Evolutionary conservation across 176 grass and related monocot species (phyloP).

Genomic region (Zoysia pacifica): DNA sequence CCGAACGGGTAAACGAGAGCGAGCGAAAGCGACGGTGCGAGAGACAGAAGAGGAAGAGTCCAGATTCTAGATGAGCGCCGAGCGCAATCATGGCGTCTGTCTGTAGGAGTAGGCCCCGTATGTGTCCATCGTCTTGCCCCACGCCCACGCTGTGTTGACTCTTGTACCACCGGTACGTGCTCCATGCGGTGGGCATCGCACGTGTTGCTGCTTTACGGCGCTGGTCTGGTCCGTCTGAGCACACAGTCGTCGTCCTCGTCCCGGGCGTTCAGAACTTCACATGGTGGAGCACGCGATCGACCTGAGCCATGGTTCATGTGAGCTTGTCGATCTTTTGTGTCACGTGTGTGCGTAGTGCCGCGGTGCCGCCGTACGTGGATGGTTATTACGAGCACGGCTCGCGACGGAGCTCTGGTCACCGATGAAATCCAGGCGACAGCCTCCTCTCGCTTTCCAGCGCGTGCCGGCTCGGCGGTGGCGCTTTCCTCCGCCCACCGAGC

Average conservation of each 20-base stretch:
- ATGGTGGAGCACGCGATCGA: neutral
- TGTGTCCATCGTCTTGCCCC: neutral
- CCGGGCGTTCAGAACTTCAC: neutral
- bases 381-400: neutral
- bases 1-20: neutral
- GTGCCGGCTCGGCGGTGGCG: neutral
- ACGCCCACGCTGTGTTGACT: conserved; percentile 7
- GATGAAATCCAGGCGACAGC: neutral
- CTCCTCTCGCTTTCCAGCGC: neutral
- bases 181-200: neutral
- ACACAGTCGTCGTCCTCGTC: neutral
- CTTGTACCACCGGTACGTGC: neutral
- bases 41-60: conserved; percentile 10
- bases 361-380: too few relatives aligned
- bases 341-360: neutral
- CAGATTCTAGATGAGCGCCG: conserved; percentile 26
- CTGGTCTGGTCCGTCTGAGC: too few relatives aligned
- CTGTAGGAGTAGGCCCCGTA: neutral
- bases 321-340: neutral
- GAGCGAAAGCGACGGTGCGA: conserved; percentile 4
- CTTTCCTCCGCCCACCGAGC: neutral
- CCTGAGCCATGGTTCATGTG: neutral
- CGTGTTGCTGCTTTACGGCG: neutral
- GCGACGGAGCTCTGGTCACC: neutral
- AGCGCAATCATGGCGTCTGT: conserved; percentile 6